Base-by-base conservation (phyloP, 2,329 filamentous ascomycete species). In the Cladosporium sp. region DNA sequence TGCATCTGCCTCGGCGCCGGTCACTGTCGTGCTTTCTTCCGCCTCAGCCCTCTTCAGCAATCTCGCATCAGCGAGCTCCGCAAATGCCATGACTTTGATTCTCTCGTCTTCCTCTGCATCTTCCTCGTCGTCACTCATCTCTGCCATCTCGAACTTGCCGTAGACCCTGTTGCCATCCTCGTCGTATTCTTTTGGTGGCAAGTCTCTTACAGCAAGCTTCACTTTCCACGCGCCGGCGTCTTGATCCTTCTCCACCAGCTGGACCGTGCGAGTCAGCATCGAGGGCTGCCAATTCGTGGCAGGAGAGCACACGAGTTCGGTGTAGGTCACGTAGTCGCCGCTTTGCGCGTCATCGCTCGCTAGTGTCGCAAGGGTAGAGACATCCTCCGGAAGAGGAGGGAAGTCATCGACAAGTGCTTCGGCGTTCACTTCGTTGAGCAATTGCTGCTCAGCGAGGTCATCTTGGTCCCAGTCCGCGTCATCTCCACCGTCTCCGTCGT, bases 141-240 rank as follows among this genome's bases (percentile, higher is more conserved):
- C 69, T 11, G 83, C 83, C 65, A 86, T 85, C 66, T 95, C 90
- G 64, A 95, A 94, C 59, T 86, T 89, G 62, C 82, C 85, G 66
- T 93, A 96, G 9, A 90, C 74, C 9, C 90, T 82, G 61, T 88
- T 79, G 0, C 90, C 91, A 0, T 88, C 87, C 39, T 85, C 80
- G 65, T 93, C 86, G 66, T 83, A 87, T 62, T 85, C 70, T 56
- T 83, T 80, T 5, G 80, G 73, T 12, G 81, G 74, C 50, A 87
- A 77, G 68, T 95, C 89, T 28, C 89, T 83, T 61, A 81, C 81
- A 2, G 91, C 90, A 2, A 96, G 80, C 11, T 81, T 76, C 15
- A 96, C 70, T 8, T 40, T 62, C 64, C 65, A 72, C 20, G 55
- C 0, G 69, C 75, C 3, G 75, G 79, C 20, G 51, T 83, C n/a